Conservation (phyloP, 371 early-diverging fungal species). For the Haplosporangium sp. region DNA sequence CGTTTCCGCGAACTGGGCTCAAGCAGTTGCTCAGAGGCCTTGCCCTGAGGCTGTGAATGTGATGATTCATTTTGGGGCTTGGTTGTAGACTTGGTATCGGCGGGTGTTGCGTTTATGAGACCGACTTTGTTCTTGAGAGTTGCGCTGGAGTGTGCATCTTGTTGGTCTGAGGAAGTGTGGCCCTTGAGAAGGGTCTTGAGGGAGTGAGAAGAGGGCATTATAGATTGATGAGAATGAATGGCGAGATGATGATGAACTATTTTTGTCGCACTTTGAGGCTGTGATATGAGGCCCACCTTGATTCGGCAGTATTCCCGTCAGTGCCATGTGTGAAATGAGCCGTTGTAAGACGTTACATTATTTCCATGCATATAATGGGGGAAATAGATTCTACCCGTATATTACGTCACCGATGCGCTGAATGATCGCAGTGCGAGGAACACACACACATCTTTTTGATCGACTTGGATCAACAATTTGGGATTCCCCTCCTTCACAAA, state of each 20-base stretch:
- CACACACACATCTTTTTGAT: too few relatives aligned
- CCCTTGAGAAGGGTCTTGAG: constrained; percentile 18
- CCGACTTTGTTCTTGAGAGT: neutral
- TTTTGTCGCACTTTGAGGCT: neutral
- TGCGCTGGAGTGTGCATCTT: neutral
- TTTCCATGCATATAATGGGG: neutral
- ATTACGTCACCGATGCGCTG: neutral
- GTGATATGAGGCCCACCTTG: neutral
- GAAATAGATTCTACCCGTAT: neutral
- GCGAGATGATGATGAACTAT: constrained; percentile 2
- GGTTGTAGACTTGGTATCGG: neutral
- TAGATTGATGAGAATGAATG: neutral
- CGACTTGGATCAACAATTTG: neutral
- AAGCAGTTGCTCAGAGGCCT: constrained; percentile 22
- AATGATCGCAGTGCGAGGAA: neutral
- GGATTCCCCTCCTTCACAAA: neutral
- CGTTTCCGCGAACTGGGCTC: constrained; percentile 27
- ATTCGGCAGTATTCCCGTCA: neutral
- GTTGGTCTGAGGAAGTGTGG: neutral
- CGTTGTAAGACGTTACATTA: too few relatives aligned
- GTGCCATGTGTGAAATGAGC: too few relatives aligned
- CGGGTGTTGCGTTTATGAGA: too few relatives aligned
- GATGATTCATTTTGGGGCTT: neutral
- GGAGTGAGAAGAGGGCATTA: constrained; percentile 12
- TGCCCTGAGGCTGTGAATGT: neutral